phyloP scores from a whole-genome alignment of 2,329 filamentous ascomycete species.

The Mycogone perniciosa region DNA sequence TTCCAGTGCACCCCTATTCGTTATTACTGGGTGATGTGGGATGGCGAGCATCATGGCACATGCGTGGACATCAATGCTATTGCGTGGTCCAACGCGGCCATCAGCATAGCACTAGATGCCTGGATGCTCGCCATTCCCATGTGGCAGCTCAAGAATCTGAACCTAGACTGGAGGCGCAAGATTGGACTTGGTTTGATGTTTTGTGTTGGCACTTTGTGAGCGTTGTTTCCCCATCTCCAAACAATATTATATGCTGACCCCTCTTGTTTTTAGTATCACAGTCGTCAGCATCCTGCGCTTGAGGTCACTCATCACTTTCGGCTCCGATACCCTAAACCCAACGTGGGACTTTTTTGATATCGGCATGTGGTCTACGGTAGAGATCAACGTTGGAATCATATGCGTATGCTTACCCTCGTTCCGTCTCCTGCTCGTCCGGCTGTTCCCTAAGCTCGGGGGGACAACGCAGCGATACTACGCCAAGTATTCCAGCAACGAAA shows the following conservation, averaged over 20 bases:
- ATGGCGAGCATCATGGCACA: slow-evolving; percentile 37
- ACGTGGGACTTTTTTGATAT: slow-evolving; percentile 31
- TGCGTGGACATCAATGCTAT: slow-evolving; percentile 46
- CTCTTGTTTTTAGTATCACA: slow-evolving; percentile 23
- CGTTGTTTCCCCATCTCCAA: slow-evolving; percentile 1
- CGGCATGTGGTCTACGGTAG: slow-evolving; percentile 31
- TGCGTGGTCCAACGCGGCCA: slow-evolving; percentile 45
- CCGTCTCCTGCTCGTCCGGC: slow-evolving; percentile 27
- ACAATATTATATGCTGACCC: not conserved
- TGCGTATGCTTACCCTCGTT: slow-evolving; percentile 34
- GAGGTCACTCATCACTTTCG: slow-evolving; percentile 26
- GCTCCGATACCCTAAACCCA: slow-evolving; percentile 23
- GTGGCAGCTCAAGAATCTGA: slow-evolving; percentile 35
- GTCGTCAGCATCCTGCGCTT: slow-evolving; percentile 34
- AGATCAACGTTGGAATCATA: slow-evolving; percentile 34
- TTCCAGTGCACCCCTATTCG: slow-evolving; percentile 47
- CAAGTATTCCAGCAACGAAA: slow-evolving; percentile 18
- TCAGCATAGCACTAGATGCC: slow-evolving; percentile 46
- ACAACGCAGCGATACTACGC: slow-evolving; percentile 25
- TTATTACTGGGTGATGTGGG: slow-evolving; percentile 49
- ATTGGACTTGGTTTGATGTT: slow-evolving; percentile 46
- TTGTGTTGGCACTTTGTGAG: slow-evolving; percentile 41
- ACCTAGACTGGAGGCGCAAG: slow-evolving; percentile 43
- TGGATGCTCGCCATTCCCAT: slow-evolving; percentile 48
- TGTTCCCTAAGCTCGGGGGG: slow-evolving; percentile 32